Base-by-base conservation (phyloP, 1,284 basidiomycete genomes). In the Schizophyllum amplum region DNA sequence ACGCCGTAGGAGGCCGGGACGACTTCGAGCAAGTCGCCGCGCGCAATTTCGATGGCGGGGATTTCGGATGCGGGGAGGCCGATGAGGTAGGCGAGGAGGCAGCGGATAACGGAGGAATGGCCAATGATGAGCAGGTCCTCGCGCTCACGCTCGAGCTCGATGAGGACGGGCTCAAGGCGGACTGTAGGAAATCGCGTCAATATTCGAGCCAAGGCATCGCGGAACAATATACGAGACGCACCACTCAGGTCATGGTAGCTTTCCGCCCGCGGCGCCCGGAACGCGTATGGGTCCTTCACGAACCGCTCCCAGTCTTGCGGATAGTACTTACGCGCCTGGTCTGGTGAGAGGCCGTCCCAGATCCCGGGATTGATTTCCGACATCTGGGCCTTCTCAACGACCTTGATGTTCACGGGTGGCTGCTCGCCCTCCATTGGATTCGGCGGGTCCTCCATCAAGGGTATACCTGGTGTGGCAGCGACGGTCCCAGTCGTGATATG, bases 101-200 rank as follows among this genome's bases (percentile, higher is more conserved):
- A 99, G 24, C 97, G 87, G 66, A 99, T 95, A 67, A 99, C 97
- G n/a, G 92, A 96, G 5, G 94, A 94, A 72, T 99, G 97, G 1
- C 95, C 94, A 54, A 99, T 90, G 64, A 99, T 92, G 42, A 99
- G 75, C 60, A 99, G 95, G 67, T 99, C 98, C 70, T 96, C 91
- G 70, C 98, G 95, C 64, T 78, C 75, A 55, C 97, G 78, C 71
- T 99, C 97, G 20, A 99, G 82, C 72, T 99, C 97, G 92, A 99
- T 98, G 65, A 99, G 98, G 55, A 98, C 91, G 13, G 97, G 97
- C 69, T 99, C 97, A 24, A 99, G 78, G 25, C 96, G 85, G 5
- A 94, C 86, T n/a, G 97, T 93, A 13, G 94, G 91, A 68, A 98
- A 94, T 23, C 94, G 84, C 70, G 98, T 98, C 4, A 93, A 95